phyloP scores from a whole-genome alignment of 1,284 basidiomycete species.

The Phylloboletellus chloephorus region DNA sequence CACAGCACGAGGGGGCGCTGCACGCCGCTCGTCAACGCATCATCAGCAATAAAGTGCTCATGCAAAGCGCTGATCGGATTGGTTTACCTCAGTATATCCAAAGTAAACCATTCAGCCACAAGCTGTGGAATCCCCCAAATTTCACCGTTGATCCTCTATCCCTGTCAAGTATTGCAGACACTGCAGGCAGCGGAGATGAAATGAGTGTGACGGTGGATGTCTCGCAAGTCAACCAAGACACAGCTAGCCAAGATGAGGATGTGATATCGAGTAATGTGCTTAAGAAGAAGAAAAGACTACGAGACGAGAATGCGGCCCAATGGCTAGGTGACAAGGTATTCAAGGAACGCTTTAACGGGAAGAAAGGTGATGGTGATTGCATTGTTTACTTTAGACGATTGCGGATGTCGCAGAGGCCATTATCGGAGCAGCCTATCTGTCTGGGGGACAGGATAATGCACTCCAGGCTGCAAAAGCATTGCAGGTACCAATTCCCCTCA shows the following conservation, averaged over 20 bases:
- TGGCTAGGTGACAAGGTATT: conserved; percentile 73
- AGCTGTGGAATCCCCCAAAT: conserved; percentile 57
- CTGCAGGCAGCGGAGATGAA: conserved; percentile 29
- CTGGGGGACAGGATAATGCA: conserved; percentile 60
- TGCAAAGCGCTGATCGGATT: conserved; percentile 47
- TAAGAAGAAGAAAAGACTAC: conserved; percentile 38
- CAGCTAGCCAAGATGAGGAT: conserved; percentile 13
- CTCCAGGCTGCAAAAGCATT: conserved; percentile 59
- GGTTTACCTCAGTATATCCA: conserved; percentile 67
- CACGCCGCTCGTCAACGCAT: conserved; percentile 60
- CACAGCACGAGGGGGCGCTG: conserved; percentile 55
- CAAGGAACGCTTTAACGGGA: conserved; percentile 3
- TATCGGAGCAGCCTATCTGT: conserved; percentile 72
- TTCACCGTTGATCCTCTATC: conserved; percentile 31
- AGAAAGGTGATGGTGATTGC: conserved; percentile 7
- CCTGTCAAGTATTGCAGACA: conserved; percentile 15
- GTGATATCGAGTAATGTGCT: conserved; percentile 27
- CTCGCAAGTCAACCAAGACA: conserved; percentile 12
- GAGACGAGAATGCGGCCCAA: conserved; percentile 46
- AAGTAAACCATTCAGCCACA: conserved; percentile 61
- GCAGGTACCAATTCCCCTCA: conserved; percentile 52
- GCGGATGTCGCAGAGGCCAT: conserved; percentile 80
- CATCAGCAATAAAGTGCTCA: conserved; percentile 67
- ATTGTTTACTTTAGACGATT: conserved; percentile 46
- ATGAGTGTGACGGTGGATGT: conserved; percentile 9